A percentile compares a stretch with the other conserved stretches of the same genome.
Evolutionary conservation across 208 protist genomes (phyloP).

Genomic region (Leishmania aethiopica): DNA sequence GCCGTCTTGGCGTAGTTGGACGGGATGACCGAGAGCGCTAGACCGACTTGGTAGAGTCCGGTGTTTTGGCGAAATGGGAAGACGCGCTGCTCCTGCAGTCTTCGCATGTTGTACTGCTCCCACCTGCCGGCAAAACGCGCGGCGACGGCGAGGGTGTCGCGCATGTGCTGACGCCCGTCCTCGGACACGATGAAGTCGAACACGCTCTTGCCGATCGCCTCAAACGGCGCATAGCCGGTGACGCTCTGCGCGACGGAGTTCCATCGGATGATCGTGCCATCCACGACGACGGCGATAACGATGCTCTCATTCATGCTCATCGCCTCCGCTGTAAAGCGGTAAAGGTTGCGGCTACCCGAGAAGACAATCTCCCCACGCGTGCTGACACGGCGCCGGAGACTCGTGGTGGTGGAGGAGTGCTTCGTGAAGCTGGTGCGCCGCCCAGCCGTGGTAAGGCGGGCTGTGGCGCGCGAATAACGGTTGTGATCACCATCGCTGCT

Average conservation of each 20-base stretch:
- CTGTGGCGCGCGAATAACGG: slow-evolving; percentile 13
- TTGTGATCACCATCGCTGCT: background rate
- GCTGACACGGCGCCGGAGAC: slow-evolving; percentile 35
- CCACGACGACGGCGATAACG: slow-evolving; percentile 71
- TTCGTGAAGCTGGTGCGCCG: slow-evolving; percentile 14
- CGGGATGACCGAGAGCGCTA: slow-evolving; percentile 75
- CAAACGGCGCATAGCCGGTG: slow-evolving; percentile 58
- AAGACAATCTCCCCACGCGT: slow-evolving; percentile 81
- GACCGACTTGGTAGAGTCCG: slow-evolving; percentile 59
- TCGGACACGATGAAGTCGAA: slow-evolving; percentile 62
- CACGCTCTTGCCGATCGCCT: slow-evolving; percentile 78
- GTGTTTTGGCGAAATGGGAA: slow-evolving; percentile 75
- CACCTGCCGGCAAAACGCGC: slow-evolving; percentile 66
- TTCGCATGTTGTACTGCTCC: slow-evolving; percentile 53
- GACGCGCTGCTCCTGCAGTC: slow-evolving; percentile 52
- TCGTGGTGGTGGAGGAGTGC: slow-evolving; percentile 20
- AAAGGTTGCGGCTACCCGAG: slow-evolving; percentile 77
- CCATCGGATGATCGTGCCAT: slow-evolving; percentile 91
- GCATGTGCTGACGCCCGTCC: slow-evolving; percentile 46
- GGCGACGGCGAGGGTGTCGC: slow-evolving; percentile 42
- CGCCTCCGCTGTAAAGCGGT: slow-evolving; percentile 72
- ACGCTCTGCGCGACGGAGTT: slow-evolving; percentile 61
- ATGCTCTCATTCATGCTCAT: slow-evolving; percentile 56
- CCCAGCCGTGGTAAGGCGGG: slow-evolving; percentile 9
- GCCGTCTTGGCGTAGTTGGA: slow-evolving; percentile 46